Evolutionary conservation across 106 monocot genomes (phyloP).

Genomic region (Agapanthus africanus): DNA sequence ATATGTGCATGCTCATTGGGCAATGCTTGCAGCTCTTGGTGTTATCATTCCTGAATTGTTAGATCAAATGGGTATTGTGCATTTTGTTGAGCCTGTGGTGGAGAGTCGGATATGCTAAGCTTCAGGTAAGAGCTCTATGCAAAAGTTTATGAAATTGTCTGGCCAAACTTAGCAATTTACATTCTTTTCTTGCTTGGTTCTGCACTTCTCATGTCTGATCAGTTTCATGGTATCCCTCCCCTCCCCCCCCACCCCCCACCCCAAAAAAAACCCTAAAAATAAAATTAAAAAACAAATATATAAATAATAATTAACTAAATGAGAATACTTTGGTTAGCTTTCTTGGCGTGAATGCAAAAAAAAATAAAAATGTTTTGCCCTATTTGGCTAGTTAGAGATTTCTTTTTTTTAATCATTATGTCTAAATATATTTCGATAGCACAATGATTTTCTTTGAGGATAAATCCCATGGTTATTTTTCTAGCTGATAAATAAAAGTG

Average conservation of each 20-base stretch:
- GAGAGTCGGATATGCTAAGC: slow-evolving; percentile 95
- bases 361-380: background rate
- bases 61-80: slow-evolving; percentile 57
- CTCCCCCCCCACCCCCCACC: too few relatives aligned
- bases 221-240: background rate
- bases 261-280: too few relatives aligned
- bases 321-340: background rate
- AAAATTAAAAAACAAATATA: background rate
- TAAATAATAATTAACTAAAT: background rate
- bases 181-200: background rate
- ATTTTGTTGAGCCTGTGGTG: slow-evolving; percentile 96
- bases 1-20: slow-evolving; percentile 95
- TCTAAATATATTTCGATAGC: background rate
- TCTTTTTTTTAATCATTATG: background rate
- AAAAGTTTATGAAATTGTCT: background rate
- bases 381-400: background rate
- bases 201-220: background rate
- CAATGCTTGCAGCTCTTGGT: slow-evolving; percentile 91
- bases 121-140: slow-evolving; percentile 43
- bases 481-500: background rate
- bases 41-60: slow-evolving; percentile 80
- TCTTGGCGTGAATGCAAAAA: background rate
- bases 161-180: background rate
- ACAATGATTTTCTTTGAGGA: background rate
- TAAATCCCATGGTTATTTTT: background rate